Base-by-base conservation (phyloP, 2,329 filamentous ascomycete species). In the Fonsecaea erecta region DNA sequence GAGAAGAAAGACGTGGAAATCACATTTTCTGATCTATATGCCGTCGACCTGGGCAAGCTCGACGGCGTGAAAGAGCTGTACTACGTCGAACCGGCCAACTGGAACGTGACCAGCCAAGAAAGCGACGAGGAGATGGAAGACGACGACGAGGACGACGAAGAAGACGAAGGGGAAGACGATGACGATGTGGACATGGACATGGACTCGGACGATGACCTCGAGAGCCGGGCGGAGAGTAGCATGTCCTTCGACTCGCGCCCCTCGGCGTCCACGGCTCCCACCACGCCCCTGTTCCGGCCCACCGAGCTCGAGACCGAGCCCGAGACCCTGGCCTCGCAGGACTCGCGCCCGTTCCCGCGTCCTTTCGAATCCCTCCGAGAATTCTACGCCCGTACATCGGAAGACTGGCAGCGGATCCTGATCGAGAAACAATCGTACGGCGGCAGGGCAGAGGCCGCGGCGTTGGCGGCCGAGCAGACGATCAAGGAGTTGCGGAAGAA, bases 1-100 rank as follows among this genome's bases (percentile, higher is more conserved):
- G 95, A 99, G 75, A 95, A 96, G 75, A 94, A 92, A 18, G 95
- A 99, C 73, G 86, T 92, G 24, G 95, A 99, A 77, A 97, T 91
- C 73, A 98, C 93, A 0, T 97, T 98, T 77, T 93, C 97, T 72
- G 95, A 99, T 73, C 83, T 99, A 77, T 96, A 96, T 78, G 89
- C 92, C 1, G 88, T 98, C 65, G 93, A 99, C 73, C 83, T 99
- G n/a, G 93, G 90, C 65, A 97, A 97, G 77, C 84, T 99, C 66
- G 93, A 98, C 71, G 95, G 95, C 2, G 94, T 95, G 70, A 94
- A 93, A 75, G 90, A 97, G 78, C 86, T 98, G 54, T 98, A 94
- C 81, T 91, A 84, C 75, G 85, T 92, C 60, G 90, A 96, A 71
- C 88, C 93, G 71, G 86, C 92, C 74, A 93, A 96, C 76, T 97